A percentile compares a stretch with the other conserved stretches of the same genome.
Conservation (phyloP, 192 early-diverging fungal species). For the Entomortierella chlamydospora region DNA sequence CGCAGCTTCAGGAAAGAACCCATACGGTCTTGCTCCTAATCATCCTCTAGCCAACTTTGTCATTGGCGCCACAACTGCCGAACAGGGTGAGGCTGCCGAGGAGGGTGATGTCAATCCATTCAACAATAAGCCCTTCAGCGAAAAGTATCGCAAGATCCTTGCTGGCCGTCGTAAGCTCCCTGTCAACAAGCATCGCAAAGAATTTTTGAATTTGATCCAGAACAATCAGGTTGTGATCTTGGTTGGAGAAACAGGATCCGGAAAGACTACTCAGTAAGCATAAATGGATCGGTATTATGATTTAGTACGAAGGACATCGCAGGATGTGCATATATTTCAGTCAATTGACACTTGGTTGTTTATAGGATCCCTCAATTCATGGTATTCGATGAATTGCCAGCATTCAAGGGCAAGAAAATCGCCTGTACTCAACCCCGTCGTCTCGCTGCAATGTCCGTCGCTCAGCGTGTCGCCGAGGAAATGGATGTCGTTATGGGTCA, state of each 20-base stretch:
- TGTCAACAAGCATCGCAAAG: constrained; percentile 91
- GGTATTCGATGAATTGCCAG: constrained; percentile 91
- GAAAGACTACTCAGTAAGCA: constrained; percentile 96
- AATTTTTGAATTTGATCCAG: constrained; percentile 94
- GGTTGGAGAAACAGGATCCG: constrained; percentile 97
- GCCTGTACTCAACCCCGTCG: constrained; percentile 99
- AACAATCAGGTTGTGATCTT: constrained; percentile 94
- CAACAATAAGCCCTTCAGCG: constrained; percentile 80
- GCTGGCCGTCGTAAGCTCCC: constrained; percentile 88
- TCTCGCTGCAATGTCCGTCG: constrained; percentile 99
- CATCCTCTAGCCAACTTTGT: constrained; percentile 64
- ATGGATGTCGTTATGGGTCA: constrained; percentile 93
- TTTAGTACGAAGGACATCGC: too few species aligned
- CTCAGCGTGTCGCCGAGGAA: constrained; percentile 98
- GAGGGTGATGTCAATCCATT: constrained; percentile 81
- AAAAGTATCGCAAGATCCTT: constrained; percentile 90
- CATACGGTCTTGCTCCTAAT: constrained; percentile 18
- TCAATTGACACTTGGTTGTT: neutral
- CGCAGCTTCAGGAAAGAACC: constrained; percentile 15
- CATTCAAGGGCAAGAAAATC: constrained; percentile 88
- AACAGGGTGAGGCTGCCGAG: constrained; percentile 84
- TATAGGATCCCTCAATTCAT: constrained; percentile 95
- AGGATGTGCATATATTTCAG: neutral
- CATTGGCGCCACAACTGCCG: constrained; percentile 85
- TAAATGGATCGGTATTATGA: neutral